A percentile compares a stretch with the other conserved stretches of the same genome.
Evolutionary conservation across 495 filamentous ascomycete genomes (phyloP).

Genomic region (Apodospora peruviana): DNA sequence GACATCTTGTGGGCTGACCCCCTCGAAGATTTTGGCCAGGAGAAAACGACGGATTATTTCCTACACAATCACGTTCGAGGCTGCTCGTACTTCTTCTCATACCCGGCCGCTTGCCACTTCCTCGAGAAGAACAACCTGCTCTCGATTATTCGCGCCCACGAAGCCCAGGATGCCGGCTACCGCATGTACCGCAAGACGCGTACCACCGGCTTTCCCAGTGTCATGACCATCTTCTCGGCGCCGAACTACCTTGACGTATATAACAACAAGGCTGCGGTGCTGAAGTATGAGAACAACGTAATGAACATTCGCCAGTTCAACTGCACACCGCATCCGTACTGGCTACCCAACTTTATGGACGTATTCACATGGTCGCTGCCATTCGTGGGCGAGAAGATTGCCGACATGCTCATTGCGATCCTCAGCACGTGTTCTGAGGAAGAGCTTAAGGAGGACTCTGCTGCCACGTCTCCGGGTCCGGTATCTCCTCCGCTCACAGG

Average conservation of each 20-base stretch:
- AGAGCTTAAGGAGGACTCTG: slow-evolving; percentile 75
- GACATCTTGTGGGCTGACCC: slow-evolving; percentile 99
- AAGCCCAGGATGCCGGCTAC: slow-evolving; percentile 97
- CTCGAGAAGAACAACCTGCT: slow-evolving; percentile 98
- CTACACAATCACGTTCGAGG: slow-evolving; percentile 97
- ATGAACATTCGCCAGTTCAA: slow-evolving; percentile 99
- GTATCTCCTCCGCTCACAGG: slow-evolving; percentile 66
- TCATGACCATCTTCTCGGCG: slow-evolving; percentile 99
- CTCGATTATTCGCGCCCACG: slow-evolving; percentile 97
- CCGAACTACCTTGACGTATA: slow-evolving; percentile 99
- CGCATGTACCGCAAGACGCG: slow-evolving; percentile 98
- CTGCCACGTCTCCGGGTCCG: slow-evolving; percentile 54
- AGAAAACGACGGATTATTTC: slow-evolving; percentile 95
- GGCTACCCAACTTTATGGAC: slow-evolving; percentile 99
- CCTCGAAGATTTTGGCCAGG: slow-evolving; percentile 97
- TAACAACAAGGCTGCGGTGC: slow-evolving; percentile 98
- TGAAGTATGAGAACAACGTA: slow-evolving; percentile 99
- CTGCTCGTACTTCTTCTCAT: slow-evolving; percentile 99
- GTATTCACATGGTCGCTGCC: slow-evolving; percentile 99
- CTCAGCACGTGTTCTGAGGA: slow-evolving; percentile 97
- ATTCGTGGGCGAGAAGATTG: slow-evolving; percentile 99
- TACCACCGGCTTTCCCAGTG: slow-evolving; percentile 95
- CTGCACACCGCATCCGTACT: slow-evolving; percentile 98
- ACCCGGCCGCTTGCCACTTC: slow-evolving; percentile 96
- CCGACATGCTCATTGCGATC: slow-evolving; percentile 98